These are phyloP conservation scores for Coniophora puteana DNA, from an alignment of 1,284 basidiomycete genomes.

Conservation along the genomic window DNA sequence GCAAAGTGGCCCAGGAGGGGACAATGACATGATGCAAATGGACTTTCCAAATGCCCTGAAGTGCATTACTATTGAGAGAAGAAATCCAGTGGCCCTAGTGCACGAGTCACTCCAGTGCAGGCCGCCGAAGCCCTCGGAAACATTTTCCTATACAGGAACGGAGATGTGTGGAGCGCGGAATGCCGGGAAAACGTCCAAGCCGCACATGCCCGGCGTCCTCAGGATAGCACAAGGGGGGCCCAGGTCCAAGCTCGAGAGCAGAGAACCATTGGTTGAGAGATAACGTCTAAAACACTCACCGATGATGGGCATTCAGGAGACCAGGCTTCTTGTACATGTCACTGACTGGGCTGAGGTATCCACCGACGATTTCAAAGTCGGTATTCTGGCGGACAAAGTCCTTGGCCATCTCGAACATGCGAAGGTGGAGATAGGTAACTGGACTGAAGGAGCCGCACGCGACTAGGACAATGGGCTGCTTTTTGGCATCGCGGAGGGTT, in stretches of 20 bases:
- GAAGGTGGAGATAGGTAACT: slow-evolving; percentile 79
- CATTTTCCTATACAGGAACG: no score
- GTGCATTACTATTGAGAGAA: no score
- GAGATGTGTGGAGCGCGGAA: no score
- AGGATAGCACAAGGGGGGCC: slow-evolving; percentile 5
- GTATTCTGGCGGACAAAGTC: slow-evolving; percentile 93
- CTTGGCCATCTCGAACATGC: slow-evolving; percentile 99
- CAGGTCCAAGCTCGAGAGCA: slow-evolving; percentile 4
- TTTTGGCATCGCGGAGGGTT: slow-evolving; percentile 57
- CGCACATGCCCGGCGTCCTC: slow-evolving; percentile 8
- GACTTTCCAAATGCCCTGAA: no score
- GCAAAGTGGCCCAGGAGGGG: no score
- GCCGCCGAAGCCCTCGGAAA: no score
- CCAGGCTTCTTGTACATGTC: slow-evolving; percentile 93
- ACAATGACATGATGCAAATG: no score
- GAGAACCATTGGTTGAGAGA: slow-evolving; percentile 10
- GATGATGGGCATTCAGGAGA: slow-evolving; percentile 74
- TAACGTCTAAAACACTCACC: slow-evolving; percentile 44
- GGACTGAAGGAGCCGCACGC: slow-evolving; percentile 82
- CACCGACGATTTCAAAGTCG: slow-evolving; percentile 90
- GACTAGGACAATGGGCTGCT: slow-evolving; percentile 73
- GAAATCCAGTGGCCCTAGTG: no score
- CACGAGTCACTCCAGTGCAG: no score
- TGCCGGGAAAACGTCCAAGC: neutral
- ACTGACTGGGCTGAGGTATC: slow-evolving; percentile 92